These are phyloP conservation scores for Solanum neorickii DNA, from an alignment of 257 asterid genomes.

Conservation along the genomic window DNA sequence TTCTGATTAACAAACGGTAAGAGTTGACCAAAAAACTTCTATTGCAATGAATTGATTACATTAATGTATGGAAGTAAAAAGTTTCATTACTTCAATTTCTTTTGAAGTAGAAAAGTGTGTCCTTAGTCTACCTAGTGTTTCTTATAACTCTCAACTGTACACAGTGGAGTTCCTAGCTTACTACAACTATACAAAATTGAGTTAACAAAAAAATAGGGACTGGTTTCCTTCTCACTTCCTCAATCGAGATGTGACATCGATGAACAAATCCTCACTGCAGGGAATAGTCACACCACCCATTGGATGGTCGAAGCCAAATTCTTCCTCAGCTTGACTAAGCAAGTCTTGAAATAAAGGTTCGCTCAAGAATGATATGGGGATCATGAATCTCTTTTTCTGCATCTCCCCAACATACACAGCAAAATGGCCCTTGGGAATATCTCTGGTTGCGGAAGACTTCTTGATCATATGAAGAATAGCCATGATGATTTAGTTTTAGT, in stretches of 20 bases:
- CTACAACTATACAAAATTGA: too few species aligned
- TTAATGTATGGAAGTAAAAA: neutral
- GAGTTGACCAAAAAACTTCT: neutral
- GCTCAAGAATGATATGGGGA: conserved; percentile 24
- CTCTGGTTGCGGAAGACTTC: neutral
- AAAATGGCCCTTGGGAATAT: conserved; percentile 46
- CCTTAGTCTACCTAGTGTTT: too few species aligned
- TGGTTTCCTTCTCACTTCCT: too few species aligned
- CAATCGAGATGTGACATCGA: too few species aligned
- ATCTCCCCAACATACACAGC: conserved; percentile 45
- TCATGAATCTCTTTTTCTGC: conserved; percentile 23
- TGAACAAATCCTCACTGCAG: conserved; percentile 3
- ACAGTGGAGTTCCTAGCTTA: too few species aligned
- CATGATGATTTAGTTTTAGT: neutral
- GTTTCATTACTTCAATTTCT: too few species aligned
- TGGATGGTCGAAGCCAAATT: conserved; percentile 35
- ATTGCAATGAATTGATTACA: neutral
- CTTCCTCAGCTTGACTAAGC: conserved; percentile 25
- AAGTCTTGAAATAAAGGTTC: conserved; percentile 24
- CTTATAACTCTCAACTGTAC: too few species aligned
- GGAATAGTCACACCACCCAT: conserved; percentile 57
- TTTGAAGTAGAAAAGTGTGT: too few species aligned
- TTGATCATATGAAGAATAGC: neutral
- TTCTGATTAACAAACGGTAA: neutral
- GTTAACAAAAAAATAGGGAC: too few species aligned